These are phyloP conservation scores for Aurifilum marmelostoma DNA, from an alignment of 2,329 filamentous ascomycete genomes.

Conservation along the genomic window DNA sequence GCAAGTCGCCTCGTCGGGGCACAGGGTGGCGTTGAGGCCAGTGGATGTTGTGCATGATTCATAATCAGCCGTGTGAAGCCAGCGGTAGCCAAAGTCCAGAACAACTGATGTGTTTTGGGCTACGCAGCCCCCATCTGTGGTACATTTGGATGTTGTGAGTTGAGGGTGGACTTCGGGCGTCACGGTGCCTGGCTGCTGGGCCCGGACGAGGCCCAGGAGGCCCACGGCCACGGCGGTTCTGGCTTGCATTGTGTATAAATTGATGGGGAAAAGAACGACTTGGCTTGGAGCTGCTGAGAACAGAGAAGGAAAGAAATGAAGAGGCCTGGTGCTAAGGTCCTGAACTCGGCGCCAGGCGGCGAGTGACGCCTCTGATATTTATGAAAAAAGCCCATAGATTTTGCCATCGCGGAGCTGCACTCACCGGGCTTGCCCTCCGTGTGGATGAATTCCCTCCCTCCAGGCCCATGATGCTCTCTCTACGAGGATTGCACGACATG, in stretches of 20 bases:
- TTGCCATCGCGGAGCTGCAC: slow-evolving; percentile 2
- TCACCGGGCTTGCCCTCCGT: slow-evolving; percentile 2
- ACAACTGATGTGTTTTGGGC: slow-evolving; percentile 47
- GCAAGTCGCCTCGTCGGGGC: slow-evolving; percentile 48
- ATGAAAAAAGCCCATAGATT: background rate
- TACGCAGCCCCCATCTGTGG: slow-evolving; percentile 47
- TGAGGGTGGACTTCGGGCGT: slow-evolving; percentile 46
- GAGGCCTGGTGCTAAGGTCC: background rate
- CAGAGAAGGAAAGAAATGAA: background rate
- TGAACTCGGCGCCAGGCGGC: background rate
- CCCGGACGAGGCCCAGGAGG: slow-evolving; percentile 31
- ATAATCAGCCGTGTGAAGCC: slow-evolving; percentile 41
- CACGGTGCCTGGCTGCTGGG: slow-evolving; percentile 35
- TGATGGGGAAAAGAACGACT: background rate
- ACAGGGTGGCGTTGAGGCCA: slow-evolving; percentile 41
- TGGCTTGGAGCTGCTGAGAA: too few relatives aligned
- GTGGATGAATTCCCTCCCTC: background rate
- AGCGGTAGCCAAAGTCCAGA: slow-evolving; percentile 45
- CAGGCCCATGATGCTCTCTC: background rate
- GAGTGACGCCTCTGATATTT: background rate
- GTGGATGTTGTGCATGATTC: slow-evolving; percentile 34
- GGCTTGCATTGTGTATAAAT: slow-evolving; percentile 10
- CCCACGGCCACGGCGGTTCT: slow-evolving; percentile 3
- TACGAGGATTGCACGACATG: background rate
- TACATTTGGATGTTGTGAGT: slow-evolving; percentile 50